Conservation (phyloP, 2,329 filamentous ascomycete species). For the Ceratocystis huliohia region DNA sequence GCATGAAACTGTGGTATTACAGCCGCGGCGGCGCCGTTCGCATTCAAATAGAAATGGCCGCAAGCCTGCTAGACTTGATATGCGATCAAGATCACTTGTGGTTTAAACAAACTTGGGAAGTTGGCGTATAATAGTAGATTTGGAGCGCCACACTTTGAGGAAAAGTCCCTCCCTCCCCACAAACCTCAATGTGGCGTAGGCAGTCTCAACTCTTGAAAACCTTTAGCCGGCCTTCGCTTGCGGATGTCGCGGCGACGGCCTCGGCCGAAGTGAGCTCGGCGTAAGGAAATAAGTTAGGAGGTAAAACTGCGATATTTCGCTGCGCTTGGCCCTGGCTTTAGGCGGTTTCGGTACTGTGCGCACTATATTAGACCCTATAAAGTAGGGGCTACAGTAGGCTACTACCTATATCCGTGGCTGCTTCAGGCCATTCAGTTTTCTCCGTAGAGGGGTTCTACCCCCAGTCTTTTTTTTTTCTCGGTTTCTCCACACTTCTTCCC, state of each 20-base stretch:
- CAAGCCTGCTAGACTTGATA: too few species aligned
- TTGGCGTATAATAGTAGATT: too few species aligned
- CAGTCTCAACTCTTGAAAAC: neutral
- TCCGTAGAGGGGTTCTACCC: conserved; percentile 4
- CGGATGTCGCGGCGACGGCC: conserved; percentile 9
- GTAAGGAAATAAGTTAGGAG: conserved; percentile 17
- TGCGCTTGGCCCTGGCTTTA: neutral
- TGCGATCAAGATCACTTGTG: too few species aligned
- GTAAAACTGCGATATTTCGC: conserved; percentile 15
- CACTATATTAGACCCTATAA: conserved; percentile 4
- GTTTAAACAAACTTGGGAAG: too few species aligned
- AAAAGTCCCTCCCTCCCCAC: neutral
- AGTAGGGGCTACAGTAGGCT: neutral
- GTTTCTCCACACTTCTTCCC: conserved; percentile 10
- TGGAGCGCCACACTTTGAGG: neutral
- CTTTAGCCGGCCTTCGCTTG: neutral
- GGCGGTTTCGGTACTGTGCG: neutral
- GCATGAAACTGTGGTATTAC: neutral
- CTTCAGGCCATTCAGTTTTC: neutral
- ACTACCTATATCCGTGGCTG: neutral
- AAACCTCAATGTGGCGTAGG: neutral
- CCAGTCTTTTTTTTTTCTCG: conserved; percentile 8
- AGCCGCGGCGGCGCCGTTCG: neutral
- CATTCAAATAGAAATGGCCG: too few species aligned
- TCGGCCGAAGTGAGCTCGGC: conserved; percentile 21